phyloP scores from a whole-genome alignment of 345 rosid species.

The Barbarea vulgaris region DNA sequence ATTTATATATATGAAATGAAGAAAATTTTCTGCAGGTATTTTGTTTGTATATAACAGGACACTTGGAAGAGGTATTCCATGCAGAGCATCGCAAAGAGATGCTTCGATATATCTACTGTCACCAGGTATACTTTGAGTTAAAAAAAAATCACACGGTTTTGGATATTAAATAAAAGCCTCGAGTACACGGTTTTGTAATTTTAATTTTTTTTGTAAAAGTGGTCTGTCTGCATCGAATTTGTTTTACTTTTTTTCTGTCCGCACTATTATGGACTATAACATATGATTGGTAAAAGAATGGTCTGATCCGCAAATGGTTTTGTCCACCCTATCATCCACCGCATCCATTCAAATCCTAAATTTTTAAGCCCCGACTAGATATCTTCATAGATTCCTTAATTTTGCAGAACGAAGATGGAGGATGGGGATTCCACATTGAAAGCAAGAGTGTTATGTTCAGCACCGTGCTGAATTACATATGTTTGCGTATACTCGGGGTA shows the following conservation, averaged over 20 bases:
- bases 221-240: too few relatives aligned
- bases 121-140: conserved; percentile 24
- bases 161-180: not conserved
- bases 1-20: not conserved
- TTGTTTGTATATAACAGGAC: conserved; percentile 26
- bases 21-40: not conserved
- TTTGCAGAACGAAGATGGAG: conserved; percentile 66
- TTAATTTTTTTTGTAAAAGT: too few relatives aligned
- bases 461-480: conserved; percentile 53
- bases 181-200: too few relatives aligned
- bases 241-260: too few relatives aligned
- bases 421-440: conserved; percentile 84
- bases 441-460: conserved; percentile 63
- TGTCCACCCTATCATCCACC: too few relatives aligned
- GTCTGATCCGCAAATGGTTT: too few relatives aligned
- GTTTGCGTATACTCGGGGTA: conserved; percentile 58
- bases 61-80: not conserved
- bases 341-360: too few relatives aligned
- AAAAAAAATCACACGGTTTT: not conserved
- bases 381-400: not conserved
- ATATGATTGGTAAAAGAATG: too few relatives aligned
- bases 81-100: conserved; percentile 33
- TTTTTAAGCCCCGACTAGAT: too few relatives aligned
- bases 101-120: conserved; percentile 23
- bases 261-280: too few relatives aligned